A percentile compares a stretch with the other conserved stretches of the same genome.
These are phyloP conservation scores for Cylindrotheca closterium DNA, from an alignment of 108 stramenopile species.

Conservation along the genomic window DNA sequence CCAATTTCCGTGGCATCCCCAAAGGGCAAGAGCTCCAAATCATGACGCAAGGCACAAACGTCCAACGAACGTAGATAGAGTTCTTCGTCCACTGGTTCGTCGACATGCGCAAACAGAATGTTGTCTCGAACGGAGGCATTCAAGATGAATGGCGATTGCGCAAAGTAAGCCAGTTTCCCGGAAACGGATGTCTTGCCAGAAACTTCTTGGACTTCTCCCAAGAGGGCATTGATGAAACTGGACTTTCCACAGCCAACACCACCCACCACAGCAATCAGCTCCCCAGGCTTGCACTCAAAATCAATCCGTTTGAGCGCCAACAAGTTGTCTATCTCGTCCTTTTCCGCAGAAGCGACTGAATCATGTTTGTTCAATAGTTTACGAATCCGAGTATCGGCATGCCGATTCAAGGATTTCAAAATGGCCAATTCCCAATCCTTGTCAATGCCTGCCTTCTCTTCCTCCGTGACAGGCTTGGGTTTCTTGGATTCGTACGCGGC, in stretches of 20 bases:
- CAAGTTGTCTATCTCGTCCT: conserved; percentile 37
- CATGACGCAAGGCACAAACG: conserved; percentile 81
- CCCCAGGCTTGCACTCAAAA: conserved; percentile 61
- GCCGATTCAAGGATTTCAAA: conserved; percentile 63
- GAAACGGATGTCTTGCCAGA: conserved; percentile 54
- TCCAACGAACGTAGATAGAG: conserved; percentile 76
- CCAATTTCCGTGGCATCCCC: conserved; percentile 97
- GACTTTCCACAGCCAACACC: conserved; percentile 91
- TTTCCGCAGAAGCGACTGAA: no score
- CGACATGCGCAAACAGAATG: conserved; percentile 92
- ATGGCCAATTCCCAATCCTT: conserved; percentile 63
- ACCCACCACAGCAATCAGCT: conserved; percentile 90
- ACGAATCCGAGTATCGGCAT: conserved; percentile 62
- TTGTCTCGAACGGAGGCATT: conserved; percentile 95
- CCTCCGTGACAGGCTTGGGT: conserved; percentile 17
- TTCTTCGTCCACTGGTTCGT: conserved; percentile 64
- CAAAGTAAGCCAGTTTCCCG: conserved; percentile 67
- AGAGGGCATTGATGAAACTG: conserved; percentile 81
- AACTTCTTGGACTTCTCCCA: conserved; percentile 81
- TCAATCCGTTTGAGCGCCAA: conserved; percentile 59
- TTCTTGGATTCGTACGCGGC: conserved; percentile 45
- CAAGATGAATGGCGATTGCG: conserved; percentile 93
- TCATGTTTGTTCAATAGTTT: conserved; percentile 14
- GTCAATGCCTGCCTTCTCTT: conserved; percentile 33
- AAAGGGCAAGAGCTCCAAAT: conserved; percentile 73